Evolutionary conservation across 148 eudicot species (phyloP).

Genomic region (Vaccinium myrtillus): DNA sequence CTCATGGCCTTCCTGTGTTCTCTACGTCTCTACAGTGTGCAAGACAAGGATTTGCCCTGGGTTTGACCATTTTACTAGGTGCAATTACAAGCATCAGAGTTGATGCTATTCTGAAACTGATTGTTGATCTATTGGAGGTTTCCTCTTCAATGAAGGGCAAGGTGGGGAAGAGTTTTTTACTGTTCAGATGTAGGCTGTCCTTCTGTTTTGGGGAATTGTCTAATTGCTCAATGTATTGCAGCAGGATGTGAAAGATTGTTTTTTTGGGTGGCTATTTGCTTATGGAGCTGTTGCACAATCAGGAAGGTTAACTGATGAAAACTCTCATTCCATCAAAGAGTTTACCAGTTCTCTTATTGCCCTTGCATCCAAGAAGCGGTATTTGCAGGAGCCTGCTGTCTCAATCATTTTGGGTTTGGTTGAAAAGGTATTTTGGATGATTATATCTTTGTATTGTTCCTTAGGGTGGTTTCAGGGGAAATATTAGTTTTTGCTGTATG

Average conservation of each 20-base stretch:
- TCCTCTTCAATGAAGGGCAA: conserved; percentile 68
- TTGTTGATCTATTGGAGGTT: conserved; percentile 44
- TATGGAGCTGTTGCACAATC: conserved; percentile 86
- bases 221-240: conserved; percentile 32
- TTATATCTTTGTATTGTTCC: not conserved
- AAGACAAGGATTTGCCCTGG: conserved; percentile 97
- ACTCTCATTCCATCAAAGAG: conserved; percentile 57
- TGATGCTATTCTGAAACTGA: conserved; percentile 69
- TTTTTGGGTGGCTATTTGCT: conserved; percentile 88
- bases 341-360: conserved; percentile 51
- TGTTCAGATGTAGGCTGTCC: conserved; percentile 1
- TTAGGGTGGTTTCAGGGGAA: not conserved
- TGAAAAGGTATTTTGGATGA: conserved; percentile 58
- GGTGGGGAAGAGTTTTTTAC: conserved; percentile 41
- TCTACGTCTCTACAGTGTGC: conserved; percentile 64
- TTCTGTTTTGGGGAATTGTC: not conserved
- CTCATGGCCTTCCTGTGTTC: conserved; percentile 4
- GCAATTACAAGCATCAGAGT: conserved; percentile 58
- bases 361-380: conserved; percentile 75
- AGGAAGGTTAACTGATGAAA: conserved; percentile 58
- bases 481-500: not conserved
- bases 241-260: conserved; percentile 90
- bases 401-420: conserved; percentile 56
- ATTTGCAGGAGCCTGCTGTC: conserved; percentile 88
- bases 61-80: conserved; percentile 67